Evolutionary conservation across 352 stramenopile genomes (phyloP), one percentile per base, ranked within the genome.

Genomic region (Globisporangium nodosum): DNA sequence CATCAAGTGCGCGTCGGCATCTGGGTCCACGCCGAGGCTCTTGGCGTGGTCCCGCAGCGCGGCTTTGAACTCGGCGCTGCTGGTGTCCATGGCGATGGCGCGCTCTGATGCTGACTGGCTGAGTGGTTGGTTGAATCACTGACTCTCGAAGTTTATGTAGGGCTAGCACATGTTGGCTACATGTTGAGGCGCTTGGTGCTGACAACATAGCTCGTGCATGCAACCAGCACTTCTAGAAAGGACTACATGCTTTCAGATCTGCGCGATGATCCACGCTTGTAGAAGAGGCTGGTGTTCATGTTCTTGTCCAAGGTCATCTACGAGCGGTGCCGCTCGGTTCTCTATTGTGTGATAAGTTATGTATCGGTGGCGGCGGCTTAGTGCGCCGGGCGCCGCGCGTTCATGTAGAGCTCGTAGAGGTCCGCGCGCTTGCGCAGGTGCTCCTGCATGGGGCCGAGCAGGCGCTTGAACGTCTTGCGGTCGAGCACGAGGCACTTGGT

Each of bases 401-500:
- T 48, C 42, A 48, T 48, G 42, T 48, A 48, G 42, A 48, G 42
- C 42, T 48, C 42, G 42, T 48, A 48, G 16, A 48, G 42, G 9
- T 48, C 42, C 42, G 42, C 42, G 42, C 42, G 42, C 42, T 48
- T 48, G 42, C 42, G 42, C 16, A 48, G 18, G 42, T 48, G 71
- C 56, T 92, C 83, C 57, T 92, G 74, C 0, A 90, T 67, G 3
- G 83, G 85, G 4, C 79, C 83, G 5, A 91, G 69, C 79, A 91
- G 88, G n/a, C 78, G 77, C 48, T 86, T 90, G 49, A 91, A 91
- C 24, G 90, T 68, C 56, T 87, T 83, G 54, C 90, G 81, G 58
- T 97, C 88, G 54, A 97, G 65, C 49, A 88, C 79, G 21, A 97
- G 71, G 43, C 94, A 85, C 64, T 94, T 95, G 52, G 71, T 76